These are phyloP conservation scores for Sabuloglossum arenarium DNA, from an alignment of 495 filamentous ascomycete genomes.

Conservation along the genomic window DNA sequence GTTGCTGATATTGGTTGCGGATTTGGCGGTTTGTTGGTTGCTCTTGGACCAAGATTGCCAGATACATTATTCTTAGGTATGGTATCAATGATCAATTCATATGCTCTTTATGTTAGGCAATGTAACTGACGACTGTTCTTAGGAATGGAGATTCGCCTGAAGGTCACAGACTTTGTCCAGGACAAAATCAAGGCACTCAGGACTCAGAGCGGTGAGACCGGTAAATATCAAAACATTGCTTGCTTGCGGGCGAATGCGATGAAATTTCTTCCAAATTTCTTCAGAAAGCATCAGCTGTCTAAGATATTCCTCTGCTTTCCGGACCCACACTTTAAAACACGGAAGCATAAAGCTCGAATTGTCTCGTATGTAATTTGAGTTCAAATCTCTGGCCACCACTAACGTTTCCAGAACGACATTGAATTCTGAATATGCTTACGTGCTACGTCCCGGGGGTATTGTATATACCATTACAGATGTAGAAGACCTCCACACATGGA, in stretches of 20 bases:
- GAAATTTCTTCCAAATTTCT: slow-evolving; percentile 97
- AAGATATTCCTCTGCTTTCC: slow-evolving; percentile 97
- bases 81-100: not conserved
- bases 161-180: slow-evolving; percentile 75
- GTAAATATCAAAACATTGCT: slow-evolving; percentile 61
- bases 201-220: slow-evolving; percentile 32
- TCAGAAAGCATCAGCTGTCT: slow-evolving; percentile 46
- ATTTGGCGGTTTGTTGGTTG: slow-evolving; percentile 79
- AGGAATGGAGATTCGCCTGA: slow-evolving; percentile 74
- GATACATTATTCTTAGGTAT: slow-evolving; percentile 61
- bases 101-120: not conserved
- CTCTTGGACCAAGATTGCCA: slow-evolving; percentile 61
- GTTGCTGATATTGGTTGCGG: slow-evolving; percentile 97
- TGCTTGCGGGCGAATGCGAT: slow-evolving; percentile 85
- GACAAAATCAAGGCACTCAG: slow-evolving; percentile 70
- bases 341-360: slow-evolving; percentile 93
- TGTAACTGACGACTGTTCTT: not conserved
- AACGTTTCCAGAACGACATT: slow-evolving; percentile 30
- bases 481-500: slow-evolving; percentile 82
- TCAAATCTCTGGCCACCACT: not conserved
- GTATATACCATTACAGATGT: slow-evolving; percentile 96
- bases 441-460: slow-evolving; percentile 58
- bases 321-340: slow-evolving; percentile 91
- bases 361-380: slow-evolving; percentile 30
- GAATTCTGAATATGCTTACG: slow-evolving; percentile 84